phyloP scores from a whole-genome alignment of 257 asterid species.

The Ophiorrhiza pumila region DNA sequence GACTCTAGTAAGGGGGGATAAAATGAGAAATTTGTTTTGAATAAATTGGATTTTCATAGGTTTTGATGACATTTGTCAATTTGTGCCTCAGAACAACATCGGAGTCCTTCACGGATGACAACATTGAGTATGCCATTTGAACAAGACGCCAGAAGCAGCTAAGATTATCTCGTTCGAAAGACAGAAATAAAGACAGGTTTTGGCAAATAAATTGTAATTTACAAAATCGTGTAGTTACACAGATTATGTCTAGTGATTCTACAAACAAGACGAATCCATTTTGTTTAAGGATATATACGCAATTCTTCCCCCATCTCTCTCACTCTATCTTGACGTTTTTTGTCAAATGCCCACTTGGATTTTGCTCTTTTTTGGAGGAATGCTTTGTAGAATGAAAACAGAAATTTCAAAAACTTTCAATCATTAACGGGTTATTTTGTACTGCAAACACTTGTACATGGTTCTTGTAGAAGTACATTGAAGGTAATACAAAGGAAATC shows the following conservation, averaged over 20 bases:
- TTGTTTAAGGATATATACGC: not conserved
- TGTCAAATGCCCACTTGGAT: not conserved
- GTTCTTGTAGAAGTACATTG: not conserved
- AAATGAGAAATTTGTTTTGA: not conserved
- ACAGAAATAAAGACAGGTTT: not conserved
- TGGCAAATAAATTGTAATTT: not conserved
- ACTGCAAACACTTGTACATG: not conserved
- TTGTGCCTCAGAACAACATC: not conserved
- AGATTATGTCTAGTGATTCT: not conserved
- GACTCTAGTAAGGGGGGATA: conserved; percentile 20
- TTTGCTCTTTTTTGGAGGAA: not conserved
- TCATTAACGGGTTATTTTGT: not conserved
- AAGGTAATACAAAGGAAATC: not conserved
- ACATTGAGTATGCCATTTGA: not conserved
- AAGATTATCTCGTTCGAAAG: not conserved
- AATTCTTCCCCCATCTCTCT: not conserved
- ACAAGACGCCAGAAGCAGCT: too few relatives aligned
- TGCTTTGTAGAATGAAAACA: not conserved
- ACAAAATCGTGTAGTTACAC: not conserved
- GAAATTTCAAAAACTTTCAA: not conserved
- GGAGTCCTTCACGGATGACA: not conserved
- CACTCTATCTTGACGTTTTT: not conserved
- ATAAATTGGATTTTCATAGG: not conserved
- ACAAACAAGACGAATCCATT: not conserved
- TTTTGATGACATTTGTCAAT: not conserved